A percentile compares a stretch with the other conserved stretches of the same genome.
These are phyloP conservation scores for Xylariaceae sp. DNA, from an alignment of 2,329 filamentous ascomycete genomes.

Conservation along the genomic window DNA sequence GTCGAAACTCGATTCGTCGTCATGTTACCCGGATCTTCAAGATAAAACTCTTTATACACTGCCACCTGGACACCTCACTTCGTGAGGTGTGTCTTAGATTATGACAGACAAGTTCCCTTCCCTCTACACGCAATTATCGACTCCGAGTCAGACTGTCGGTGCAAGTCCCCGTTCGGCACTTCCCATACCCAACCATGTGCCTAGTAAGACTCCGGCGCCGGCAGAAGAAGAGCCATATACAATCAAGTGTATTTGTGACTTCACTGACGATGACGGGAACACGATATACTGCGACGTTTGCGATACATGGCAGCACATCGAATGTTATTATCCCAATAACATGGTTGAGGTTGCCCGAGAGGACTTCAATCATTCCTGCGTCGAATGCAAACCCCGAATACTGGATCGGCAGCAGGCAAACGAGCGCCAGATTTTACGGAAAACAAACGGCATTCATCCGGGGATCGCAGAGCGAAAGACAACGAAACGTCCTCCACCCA, in stretches of 20 bases:
- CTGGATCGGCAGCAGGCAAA: conserved; percentile 72
- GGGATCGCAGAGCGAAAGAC: conserved; percentile 63
- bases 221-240: conserved; percentile 82
- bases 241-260: conserved; percentile 97
- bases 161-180: conserved; percentile 39
- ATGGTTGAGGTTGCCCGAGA: conserved; percentile 66
- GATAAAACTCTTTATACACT: conserved; percentile 39
- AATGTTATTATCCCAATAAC: conserved; percentile 83
- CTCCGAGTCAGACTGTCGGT: conserved; percentile 48
- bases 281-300: conserved; percentile 95
- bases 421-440: conserved; percentile 63
- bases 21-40: conserved; percentile 54
- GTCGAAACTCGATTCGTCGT: conserved; percentile 48
- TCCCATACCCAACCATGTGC: conserved; percentile 39
- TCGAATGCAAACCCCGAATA: conserved; percentile 75
- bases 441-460: conserved; percentile 41
- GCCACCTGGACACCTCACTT: conserved; percentile 32
- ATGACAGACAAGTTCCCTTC: conserved; percentile 58
- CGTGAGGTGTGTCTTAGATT: conserved; percentile 50
- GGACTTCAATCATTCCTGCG: conserved; percentile 77
- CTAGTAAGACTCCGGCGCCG: conserved; percentile 46
- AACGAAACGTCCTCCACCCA: conserved; percentile 59
- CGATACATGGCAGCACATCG: conserved; percentile 97
- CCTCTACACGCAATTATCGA: conserved; percentile 53
- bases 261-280: conserved; percentile 90